A percentile compares a stretch with the other conserved stretches of the same genome.
phyloP scores from a whole-genome alignment of 2,329 filamentous ascomycete genomes.

The Polytolypa hystricis region DNA sequence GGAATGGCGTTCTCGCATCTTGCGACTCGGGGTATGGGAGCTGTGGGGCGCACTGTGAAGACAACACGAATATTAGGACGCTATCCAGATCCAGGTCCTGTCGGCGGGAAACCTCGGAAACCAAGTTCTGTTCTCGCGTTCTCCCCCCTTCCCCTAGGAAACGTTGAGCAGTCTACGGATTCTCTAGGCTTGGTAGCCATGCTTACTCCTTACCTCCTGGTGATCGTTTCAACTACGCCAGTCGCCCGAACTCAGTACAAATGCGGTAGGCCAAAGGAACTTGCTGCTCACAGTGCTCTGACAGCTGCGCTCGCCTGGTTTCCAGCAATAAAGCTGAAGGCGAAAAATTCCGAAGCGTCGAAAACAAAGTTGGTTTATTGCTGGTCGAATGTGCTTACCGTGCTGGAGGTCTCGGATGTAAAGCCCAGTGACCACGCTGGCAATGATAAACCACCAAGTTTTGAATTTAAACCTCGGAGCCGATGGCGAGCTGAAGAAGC shows the following conservation, averaged over 20 bases:
- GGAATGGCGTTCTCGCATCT: slow-evolving; percentile 99
- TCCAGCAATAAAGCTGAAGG: slow-evolving; percentile 84
- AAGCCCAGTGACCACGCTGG: slow-evolving; percentile 47
- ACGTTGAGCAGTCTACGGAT: slow-evolving; percentile 80
- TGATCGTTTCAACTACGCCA: slow-evolving; percentile 94
- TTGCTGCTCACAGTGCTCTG: slow-evolving; percentile 79
- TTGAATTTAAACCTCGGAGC: slow-evolving; percentile 72
- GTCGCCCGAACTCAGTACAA: slow-evolving; percentile 96
- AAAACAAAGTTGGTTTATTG: slow-evolving; percentile 87
- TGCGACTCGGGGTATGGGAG: slow-evolving; percentile 78
- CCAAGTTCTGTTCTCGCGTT: slow-evolving; percentile 93
- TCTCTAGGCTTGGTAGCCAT: slow-evolving; percentile 84
- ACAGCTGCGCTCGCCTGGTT: slow-evolving; percentile 96
- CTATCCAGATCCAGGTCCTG: slow-evolving; percentile 59
- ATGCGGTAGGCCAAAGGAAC: slow-evolving; percentile 77
- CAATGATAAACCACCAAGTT: slow-evolving; percentile 63
- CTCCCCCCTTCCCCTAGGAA: slow-evolving; percentile 81
- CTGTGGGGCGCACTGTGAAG: slow-evolving; percentile 74
- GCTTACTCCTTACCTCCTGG: slow-evolving; percentile 86
- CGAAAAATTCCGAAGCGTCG: slow-evolving; percentile 53
- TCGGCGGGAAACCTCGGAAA: slow-evolving; percentile 58
- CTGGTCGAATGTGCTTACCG: slow-evolving; percentile 95
- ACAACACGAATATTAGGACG: slow-evolving; percentile 83
- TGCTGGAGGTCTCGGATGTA: slow-evolving; percentile 75
- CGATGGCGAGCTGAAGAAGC: slow-evolving; percentile 91